Conservation (phyloP, 2,329 filamentous ascomycete species). For the Trichoderma afroharzianum region DNA sequence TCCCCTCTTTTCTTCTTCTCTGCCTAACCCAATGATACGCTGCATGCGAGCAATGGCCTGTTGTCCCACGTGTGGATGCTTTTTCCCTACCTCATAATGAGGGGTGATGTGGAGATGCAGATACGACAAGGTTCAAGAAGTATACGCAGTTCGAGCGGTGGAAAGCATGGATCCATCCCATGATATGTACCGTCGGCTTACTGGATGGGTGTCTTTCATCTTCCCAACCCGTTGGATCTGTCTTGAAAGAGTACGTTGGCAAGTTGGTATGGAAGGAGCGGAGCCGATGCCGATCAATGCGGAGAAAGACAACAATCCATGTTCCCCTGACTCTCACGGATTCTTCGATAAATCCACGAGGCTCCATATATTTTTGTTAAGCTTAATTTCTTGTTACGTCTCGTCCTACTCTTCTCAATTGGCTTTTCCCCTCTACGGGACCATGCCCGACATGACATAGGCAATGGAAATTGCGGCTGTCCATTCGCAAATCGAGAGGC, state of each 20-base stretch:
- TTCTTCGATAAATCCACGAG: background rate
- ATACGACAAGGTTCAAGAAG: background rate
- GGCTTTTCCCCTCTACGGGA: background rate
- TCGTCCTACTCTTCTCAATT: background rate
- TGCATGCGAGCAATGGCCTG: constrained; percentile 10
- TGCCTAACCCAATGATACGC: background rate
- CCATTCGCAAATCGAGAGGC: background rate
- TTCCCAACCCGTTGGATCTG: background rate
- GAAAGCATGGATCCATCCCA: background rate
- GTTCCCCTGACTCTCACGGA: background rate
- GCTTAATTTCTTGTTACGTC: background rate
- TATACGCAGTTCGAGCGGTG: background rate
- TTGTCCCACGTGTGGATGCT: background rate
- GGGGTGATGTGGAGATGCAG: background rate
- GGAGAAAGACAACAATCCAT: constrained; percentile 8
- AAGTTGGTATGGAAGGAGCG: background rate
- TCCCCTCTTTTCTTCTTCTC: background rate
- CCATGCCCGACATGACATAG: background rate
- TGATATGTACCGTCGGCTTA: background rate
- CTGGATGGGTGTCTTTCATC: background rate
- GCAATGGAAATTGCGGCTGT: background rate
- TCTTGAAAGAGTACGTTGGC: background rate
- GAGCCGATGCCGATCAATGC: constrained; percentile 14
- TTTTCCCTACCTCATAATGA: background rate
- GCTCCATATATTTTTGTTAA: constrained; percentile 7